phyloP scores from a whole-genome alignment of 1,284 basidiomycete genomes.

The Ustilago lituana region DNA sequence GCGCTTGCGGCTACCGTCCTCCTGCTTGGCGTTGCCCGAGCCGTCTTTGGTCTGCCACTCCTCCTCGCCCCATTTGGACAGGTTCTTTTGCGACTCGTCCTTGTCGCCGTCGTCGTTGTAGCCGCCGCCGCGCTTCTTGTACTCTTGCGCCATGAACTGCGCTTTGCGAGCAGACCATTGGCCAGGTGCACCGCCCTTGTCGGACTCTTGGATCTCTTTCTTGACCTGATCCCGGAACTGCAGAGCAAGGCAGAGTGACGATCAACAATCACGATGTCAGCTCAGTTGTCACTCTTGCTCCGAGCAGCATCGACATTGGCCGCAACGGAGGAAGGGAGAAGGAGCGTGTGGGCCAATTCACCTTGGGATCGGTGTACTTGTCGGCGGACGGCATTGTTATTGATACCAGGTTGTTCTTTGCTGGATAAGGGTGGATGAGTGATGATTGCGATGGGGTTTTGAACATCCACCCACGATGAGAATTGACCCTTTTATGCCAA shows the following conservation, averaged over 20 bases:
- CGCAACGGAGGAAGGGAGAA: too few species aligned
- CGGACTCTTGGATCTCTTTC: conserved; percentile 36
- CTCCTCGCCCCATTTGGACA: conserved; percentile 37
- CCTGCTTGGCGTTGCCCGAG: conserved; percentile 37
- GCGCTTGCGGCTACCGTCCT: conserved; percentile 34
- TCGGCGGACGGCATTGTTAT: conserved; percentile 38
- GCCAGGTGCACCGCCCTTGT: conserved; percentile 43
- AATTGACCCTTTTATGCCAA: conserved; percentile 9
- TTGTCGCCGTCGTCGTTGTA: conserved; percentile 39
- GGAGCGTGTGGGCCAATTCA: too few species aligned
- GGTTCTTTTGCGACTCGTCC: conserved; percentile 46
- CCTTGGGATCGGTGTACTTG: conserved; percentile 50
- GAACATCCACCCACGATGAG: neutral
- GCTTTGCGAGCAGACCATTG: conserved; percentile 46
- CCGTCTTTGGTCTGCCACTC: conserved; percentile 50
- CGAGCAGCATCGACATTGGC: too few species aligned
- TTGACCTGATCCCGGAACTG: conserved; percentile 37
- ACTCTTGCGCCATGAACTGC: conserved; percentile 40
- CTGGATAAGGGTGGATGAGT: too few species aligned
- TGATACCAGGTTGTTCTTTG: neutral
- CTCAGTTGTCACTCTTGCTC: too few species aligned
- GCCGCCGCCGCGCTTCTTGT: conserved; percentile 46
- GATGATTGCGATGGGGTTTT: neutral
- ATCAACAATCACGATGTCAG: too few species aligned
- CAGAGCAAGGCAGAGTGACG: too few species aligned